Percentiles rank a stretch among this genome's conserved stretches.
phyloP scores from a whole-genome alignment of 2,329 filamentous ascomycete species.

The Cordyceps fumosorosea region DNA sequence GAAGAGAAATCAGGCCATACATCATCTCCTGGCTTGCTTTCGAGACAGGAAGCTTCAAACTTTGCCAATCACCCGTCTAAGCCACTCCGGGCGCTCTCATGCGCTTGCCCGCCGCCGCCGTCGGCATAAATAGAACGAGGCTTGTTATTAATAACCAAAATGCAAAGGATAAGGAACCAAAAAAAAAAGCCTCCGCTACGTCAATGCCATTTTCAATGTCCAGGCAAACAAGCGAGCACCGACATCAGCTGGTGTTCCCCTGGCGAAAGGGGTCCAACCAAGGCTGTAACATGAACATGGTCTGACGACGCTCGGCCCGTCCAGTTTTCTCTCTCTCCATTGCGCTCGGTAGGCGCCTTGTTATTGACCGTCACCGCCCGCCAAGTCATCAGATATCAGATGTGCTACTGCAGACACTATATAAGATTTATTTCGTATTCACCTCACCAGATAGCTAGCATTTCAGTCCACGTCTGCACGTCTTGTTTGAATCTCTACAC shows the following conservation, averaged over 20 bases:
- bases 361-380: not conserved
- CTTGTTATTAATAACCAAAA: not conserved
- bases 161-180: not conserved
- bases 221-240: not conserved
- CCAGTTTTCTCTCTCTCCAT: not conserved
- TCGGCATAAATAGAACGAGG: not conserved
- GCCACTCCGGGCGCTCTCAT: not conserved
- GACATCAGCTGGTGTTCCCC: not conserved
- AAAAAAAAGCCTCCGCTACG: not conserved
- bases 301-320: not conserved
- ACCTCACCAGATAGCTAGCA: no score
- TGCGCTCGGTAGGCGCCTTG: not conserved
- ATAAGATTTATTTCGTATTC: no score
- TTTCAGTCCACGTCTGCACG: no score
- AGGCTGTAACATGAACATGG: not conserved
- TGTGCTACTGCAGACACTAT: no score
- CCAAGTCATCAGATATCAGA: no score
- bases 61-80: not conserved
- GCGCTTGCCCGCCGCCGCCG: no score
- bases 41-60: not conserved
- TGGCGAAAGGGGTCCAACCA: not conserved
- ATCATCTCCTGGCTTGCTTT: not conserved
- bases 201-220: not conserved
- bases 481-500: no score
- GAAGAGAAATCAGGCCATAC: not conserved